Conservation (phyloP, 352 stramenopile genomes). For the Phytophthora aleatoria region DNA sequence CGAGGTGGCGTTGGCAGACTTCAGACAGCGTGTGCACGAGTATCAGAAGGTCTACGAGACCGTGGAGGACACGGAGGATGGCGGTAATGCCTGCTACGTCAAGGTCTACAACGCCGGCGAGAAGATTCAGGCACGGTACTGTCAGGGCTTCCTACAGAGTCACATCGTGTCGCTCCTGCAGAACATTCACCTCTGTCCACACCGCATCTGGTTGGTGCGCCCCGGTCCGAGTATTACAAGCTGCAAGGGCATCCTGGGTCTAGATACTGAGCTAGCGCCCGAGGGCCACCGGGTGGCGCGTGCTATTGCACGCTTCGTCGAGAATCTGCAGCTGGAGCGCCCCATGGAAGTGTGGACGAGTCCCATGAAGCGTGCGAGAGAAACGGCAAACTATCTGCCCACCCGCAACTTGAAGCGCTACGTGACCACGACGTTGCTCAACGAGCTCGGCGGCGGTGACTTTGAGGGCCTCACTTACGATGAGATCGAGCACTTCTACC, state of each 20-base stretch:
- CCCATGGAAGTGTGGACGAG: conserved; percentile 83
- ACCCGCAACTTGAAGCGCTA: conserved; percentile 75
- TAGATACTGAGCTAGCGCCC: conserved; percentile 84
- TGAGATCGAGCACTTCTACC: conserved; percentile 87
- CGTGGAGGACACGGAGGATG: conserved; percentile 86
- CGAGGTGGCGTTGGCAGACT: conserved; percentile 89
- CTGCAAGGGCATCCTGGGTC: conserved; percentile 75
- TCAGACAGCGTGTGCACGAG: conserved; percentile 87
- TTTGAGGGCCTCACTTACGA: conserved; percentile 90
- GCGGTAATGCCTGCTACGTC: conserved; percentile 88
- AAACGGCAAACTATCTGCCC: conserved; percentile 73
- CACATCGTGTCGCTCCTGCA: conserved; percentile 88
- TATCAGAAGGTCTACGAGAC: conserved; percentile 95
- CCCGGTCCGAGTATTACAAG: conserved; percentile 84
- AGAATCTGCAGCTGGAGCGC: conserved; percentile 72
- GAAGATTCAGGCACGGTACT: conserved; percentile 90
- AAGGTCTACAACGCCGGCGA: conserved; percentile 94
- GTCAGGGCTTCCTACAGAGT: conserved; percentile 86
- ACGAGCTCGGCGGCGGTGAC: conserved; percentile 90
- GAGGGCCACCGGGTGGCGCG: conserved; percentile 81
- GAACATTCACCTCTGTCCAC: conserved; percentile 93
- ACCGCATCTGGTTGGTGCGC: conserved; percentile 91
- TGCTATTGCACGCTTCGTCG: conserved; percentile 87
- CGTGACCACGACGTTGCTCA: conserved; percentile 90
- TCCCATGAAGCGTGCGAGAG: conserved; percentile 80